These are phyloP conservation scores for Diaporthe australafricana DNA, from an alignment of 2,329 filamentous ascomycete genomes.

Conservation along the genomic window DNA sequence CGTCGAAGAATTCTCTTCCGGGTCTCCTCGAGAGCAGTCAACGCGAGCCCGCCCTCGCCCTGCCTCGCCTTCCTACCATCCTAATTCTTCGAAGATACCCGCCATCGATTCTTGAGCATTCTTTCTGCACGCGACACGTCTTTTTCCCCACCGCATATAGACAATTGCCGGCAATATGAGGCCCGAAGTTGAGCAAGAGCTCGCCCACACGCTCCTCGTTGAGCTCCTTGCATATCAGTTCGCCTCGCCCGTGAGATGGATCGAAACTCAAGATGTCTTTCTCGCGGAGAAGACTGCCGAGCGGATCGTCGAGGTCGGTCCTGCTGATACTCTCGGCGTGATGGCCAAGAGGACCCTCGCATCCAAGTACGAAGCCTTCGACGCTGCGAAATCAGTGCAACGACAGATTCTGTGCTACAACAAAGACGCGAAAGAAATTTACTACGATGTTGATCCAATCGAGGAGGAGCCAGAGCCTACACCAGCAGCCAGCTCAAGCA, in stretches of 20 bases:
- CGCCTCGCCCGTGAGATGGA: constrained; percentile 98
- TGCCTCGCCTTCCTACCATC: constrained; percentile 1
- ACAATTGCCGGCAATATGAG: constrained; percentile 74
- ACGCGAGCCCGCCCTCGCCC: not conserved
- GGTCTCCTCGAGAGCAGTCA: constrained; percentile 24
- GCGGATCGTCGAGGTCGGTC: constrained; percentile 97
- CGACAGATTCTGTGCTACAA: constrained; percentile 99
- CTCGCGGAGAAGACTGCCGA: constrained; percentile 96
- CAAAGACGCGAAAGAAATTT: constrained; percentile 99
- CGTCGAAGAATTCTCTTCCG: constrained; percentile 10
- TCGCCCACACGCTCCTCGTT: constrained; percentile 96
- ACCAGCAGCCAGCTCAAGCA: constrained; percentile 59
- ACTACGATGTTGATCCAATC: constrained; percentile 96
- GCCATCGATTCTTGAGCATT: constrained; percentile 35
- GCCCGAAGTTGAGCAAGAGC: constrained; percentile 99
- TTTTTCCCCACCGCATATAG: constrained; percentile 35
- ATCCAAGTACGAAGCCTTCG: constrained; percentile 98
- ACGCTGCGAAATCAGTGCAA: constrained; percentile 95
- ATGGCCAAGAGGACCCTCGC: constrained; percentile 97
- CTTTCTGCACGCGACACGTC: constrained; percentile 11
- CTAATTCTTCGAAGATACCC: constrained; percentile 35
- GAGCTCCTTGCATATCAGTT: constrained; percentile 99
- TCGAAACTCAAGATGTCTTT: constrained; percentile 99
- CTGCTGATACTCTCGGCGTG: constrained; percentile 93
- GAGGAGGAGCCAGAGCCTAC: constrained; percentile 85